These are phyloP conservation scores for Phyllachora maydis DNA, from an alignment of 2,329 filamentous ascomycete genomes.

Conservation along the genomic window DNA sequence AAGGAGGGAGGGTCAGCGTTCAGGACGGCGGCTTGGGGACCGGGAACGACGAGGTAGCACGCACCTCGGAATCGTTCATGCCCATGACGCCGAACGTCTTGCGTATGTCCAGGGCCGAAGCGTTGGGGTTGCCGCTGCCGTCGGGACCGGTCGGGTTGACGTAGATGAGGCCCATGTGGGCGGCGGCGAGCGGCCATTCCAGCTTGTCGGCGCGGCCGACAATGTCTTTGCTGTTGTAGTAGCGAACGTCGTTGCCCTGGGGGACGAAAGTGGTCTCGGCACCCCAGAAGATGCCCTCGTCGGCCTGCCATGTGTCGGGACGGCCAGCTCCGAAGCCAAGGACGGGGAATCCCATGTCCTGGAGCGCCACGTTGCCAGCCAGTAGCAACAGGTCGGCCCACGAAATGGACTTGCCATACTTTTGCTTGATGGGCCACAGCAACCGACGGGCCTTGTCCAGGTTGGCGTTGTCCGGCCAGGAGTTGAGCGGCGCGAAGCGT, in stretches of 20 bases:
- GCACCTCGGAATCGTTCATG: slow-evolving; percentile 63
- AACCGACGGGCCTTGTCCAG: slow-evolving; percentile 60
- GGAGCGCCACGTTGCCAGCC: slow-evolving; percentile 52
- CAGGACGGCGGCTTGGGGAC: no score
- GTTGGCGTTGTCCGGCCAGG: slow-evolving; percentile 56
- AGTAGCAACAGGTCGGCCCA: slow-evolving; percentile 54
- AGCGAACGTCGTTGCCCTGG: slow-evolving; percentile 43
- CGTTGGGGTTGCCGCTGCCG: slow-evolving; percentile 41
- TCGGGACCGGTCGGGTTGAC: slow-evolving; percentile 59
- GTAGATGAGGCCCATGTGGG: slow-evolving; percentile 56
- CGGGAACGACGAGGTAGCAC: no score
- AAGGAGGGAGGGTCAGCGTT: no score
- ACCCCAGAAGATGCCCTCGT: slow-evolving; percentile 58
- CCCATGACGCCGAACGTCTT: slow-evolving; percentile 54
- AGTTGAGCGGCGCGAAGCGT: slow-evolving; percentile 55
- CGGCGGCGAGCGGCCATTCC: slow-evolving; percentile 42
- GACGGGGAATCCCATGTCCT: slow-evolving; percentile 50
- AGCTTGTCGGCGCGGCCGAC: slow-evolving; percentile 32
- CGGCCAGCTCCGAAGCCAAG: slow-evolving; percentile 53
- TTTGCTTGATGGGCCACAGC: slow-evolving; percentile 61
- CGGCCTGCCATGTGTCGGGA: slow-evolving; percentile 48
- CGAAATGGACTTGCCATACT: slow-evolving; percentile 60
- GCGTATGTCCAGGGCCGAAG: slow-evolving; percentile 48
- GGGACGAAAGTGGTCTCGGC: slow-evolving; percentile 43
- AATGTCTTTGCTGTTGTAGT: slow-evolving; percentile 24